Percentiles rank a stretch among this genome's conserved stretches.
These are phyloP conservation scores for Dioscorea cayenensis DNA, from an alignment of 116 monocot genomes.

Conservation along the genomic window DNA sequence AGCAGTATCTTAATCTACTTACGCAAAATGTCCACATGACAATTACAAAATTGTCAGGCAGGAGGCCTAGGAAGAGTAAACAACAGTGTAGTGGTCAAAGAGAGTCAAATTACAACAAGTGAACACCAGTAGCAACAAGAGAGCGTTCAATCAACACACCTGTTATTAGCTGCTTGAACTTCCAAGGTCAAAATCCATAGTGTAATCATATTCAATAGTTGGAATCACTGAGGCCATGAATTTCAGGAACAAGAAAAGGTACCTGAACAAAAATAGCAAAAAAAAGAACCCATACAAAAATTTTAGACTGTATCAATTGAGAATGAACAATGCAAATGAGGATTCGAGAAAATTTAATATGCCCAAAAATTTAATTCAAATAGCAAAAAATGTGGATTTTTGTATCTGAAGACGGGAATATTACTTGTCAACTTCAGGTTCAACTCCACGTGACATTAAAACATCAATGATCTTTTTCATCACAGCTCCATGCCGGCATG, in stretches of 20 bases:
- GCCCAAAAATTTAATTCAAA: too few relatives aligned
- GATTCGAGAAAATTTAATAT: too few relatives aligned
- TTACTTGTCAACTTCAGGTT: constrained; percentile 99
- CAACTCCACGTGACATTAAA: constrained; percentile 81
- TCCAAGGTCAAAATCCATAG: constrained; percentile 98
- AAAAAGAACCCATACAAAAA: too few relatives aligned
- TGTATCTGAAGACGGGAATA: not conserved
- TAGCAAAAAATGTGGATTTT: too few relatives aligned
- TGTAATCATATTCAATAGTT: constrained; percentile 95
- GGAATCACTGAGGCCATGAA: constrained; percentile 96
- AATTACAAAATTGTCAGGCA: too few relatives aligned
- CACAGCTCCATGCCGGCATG: constrained; percentile 88
- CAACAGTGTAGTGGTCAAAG: too few relatives aligned
- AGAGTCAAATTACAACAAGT: too few relatives aligned
- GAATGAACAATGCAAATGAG: too few relatives aligned
- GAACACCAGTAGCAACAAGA: not conserved
- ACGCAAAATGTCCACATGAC: too few relatives aligned
- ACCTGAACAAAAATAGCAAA: constrained; percentile 34
- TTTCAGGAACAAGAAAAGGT: constrained; percentile 94
- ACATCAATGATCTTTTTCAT: constrained; percentile 99
- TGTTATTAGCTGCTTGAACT: constrained; percentile 36
- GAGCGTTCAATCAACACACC: not conserved
- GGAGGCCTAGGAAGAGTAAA: too few relatives aligned
- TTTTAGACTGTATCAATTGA: too few relatives aligned
- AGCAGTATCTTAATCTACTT: too few relatives aligned